Percentiles rank a stretch among this genome's conserved stretches.
phyloP scores from a whole-genome alignment of 2,329 filamentous ascomycete species.

The Aschersonia sp. region DNA sequence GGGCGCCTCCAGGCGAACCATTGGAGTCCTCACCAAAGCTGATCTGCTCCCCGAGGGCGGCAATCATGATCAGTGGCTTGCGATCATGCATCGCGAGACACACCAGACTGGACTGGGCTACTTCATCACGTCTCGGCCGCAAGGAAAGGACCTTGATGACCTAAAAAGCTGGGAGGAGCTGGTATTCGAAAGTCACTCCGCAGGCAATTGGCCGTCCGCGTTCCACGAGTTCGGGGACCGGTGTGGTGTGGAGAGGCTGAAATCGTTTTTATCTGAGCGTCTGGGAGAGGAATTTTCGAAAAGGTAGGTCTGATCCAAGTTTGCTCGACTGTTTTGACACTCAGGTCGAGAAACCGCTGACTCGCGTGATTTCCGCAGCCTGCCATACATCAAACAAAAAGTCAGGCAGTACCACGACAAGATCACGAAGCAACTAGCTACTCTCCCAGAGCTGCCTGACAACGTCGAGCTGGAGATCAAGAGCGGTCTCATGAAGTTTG shows the following conservation, averaged over 20 bases:
- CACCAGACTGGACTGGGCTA: constrained; percentile 61
- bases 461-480: constrained; percentile 55
- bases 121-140: constrained; percentile 59
- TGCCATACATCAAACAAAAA: constrained; percentile 41
- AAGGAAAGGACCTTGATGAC: constrained; percentile 36
- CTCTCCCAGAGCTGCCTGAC: constrained; percentile 50
- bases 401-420: constrained; percentile 30
- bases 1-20: constrained; percentile 41
- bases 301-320: constrained; percentile 19
- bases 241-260: constrained; percentile 38
- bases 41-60: constrained; percentile 48
- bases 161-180: constrained; percentile 35
- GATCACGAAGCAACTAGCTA: constrained; percentile 38
- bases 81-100: constrained; percentile 45
- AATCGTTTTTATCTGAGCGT: constrained; percentile 35
- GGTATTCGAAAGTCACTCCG: constrained; percentile 28
- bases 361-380: constrained; percentile 9
- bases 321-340: no score
- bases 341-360: no score
- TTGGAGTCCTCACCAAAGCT: constrained; percentile 75
- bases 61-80: constrained; percentile 38
- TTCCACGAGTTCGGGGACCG: constrained; percentile 32
- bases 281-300: constrained; percentile 38
- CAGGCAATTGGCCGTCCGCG: constrained; percentile 29
- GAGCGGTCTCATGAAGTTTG: constrained; percentile 43